Percentiles rank a stretch among this genome's conserved stretches.
Evolutionary conservation across 1,284 basidiomycete genomes (phyloP).

Genomic region (Retiboletus fuscus): DNA sequence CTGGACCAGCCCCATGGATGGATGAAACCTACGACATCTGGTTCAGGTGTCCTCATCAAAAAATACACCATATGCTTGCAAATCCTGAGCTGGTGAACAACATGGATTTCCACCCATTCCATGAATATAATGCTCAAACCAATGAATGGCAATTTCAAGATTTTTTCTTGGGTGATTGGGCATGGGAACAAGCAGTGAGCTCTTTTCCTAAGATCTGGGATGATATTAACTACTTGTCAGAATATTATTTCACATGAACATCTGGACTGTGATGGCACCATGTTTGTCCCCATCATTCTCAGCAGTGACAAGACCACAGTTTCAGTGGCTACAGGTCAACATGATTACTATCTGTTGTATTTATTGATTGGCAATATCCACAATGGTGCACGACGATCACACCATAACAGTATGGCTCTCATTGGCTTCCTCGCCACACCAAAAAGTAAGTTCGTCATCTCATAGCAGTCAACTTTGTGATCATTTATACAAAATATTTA

Average conservation of each 20-base stretch:
- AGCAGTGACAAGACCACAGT: slow-evolving; percentile 11
- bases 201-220: too few relatives aligned
- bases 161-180: neutral
- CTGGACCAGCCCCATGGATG: neutral
- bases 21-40: neutral
- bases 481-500: too few relatives aligned
- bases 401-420: neutral
- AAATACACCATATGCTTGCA: neutral
- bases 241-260: neutral
- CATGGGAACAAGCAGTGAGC: neutral
- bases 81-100: neutral
- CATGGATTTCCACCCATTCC: neutral
- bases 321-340: neutral
- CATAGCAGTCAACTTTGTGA: too few relatives aligned
- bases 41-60: neutral
- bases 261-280: neutral
- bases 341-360: slow-evolving; percentile 6
- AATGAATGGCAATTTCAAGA: neutral
- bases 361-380: neutral
- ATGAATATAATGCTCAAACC: neutral
- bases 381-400: neutral
- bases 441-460: neutral
- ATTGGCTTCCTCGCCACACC: too few relatives aligned
- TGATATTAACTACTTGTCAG: neutral
- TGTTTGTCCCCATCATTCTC: too few relatives aligned